Base-by-base conservation (phyloP, 1,139 yeast species). In the Ogataea hybrid region DNA sequence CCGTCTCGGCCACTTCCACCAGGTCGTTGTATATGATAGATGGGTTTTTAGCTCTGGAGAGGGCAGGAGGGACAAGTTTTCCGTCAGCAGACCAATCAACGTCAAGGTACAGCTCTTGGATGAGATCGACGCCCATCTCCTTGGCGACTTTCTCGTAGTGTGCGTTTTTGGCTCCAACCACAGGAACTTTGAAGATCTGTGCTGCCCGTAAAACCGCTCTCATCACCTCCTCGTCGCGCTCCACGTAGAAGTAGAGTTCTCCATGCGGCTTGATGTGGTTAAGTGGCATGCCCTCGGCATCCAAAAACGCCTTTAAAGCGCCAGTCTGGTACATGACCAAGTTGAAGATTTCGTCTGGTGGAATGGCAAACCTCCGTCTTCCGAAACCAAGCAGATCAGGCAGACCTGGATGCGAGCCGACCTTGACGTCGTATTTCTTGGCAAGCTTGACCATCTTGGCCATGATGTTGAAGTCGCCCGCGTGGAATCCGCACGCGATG, bases 401-500 rank as follows among this genome's bases (percentile, higher is more conserved):
- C 27, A 67, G 52, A 0, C 71, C 70, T 15, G 70, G 70, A 42
- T 67, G 71, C 3, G 71, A 63, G 2, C 69, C 70, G 32, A 64
- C 61, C 40, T 54, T 57, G 17, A 67, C 70, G 25, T 56, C 53
- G 47, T 63, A 49, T 33, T 62, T 52, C 41, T 67, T 67, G 2
- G 69, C 69, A 40, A 64, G 43, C 37, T 53, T 46, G n/a, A 67
- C 64, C 37, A 65, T 67, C 27, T 58, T 48, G 25, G 53, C 46
- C 70, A 67, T 67, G 22, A 59, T 65, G 27, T 54, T 56, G 33
- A 61, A 61, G 44, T 66, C 70, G 12, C 70, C 70, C 29, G 70
- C 71, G 49, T 67, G 71, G 25, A 62, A 65, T 2, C 71, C 71
- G 52, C 71, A 67, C 5, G 71, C 71, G 43, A 67, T 50, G 45